Conservation (phyloP, 2,329 filamentous ascomycete genomes). For the Zymoseptoria ardabiliae region DNA sequence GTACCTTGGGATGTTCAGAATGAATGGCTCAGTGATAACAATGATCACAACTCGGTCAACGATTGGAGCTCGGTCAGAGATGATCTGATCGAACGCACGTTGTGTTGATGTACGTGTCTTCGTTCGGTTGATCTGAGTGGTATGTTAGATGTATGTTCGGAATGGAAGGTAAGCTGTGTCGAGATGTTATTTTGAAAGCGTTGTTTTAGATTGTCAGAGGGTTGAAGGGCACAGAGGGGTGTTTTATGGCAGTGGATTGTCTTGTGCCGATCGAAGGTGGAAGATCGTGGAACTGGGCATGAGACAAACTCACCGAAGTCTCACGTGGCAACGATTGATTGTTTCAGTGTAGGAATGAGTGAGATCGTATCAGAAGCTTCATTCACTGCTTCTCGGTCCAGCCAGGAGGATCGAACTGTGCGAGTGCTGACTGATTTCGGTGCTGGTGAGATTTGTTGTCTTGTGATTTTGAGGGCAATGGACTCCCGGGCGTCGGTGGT, state of each 20-base stretch:
- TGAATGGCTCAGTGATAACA: conserved; percentile 1
- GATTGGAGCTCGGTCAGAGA: background rate
- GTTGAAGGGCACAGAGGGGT: background rate
- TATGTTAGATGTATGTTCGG: background rate
- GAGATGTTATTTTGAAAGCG: background rate
- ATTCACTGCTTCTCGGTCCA: background rate
- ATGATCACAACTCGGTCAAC: background rate
- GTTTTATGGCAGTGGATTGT: background rate
- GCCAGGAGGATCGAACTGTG: background rate
- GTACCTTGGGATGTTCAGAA: background rate
- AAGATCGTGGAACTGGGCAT: background rate
- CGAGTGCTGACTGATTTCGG: background rate
- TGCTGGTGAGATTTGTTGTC: background rate
- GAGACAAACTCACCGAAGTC: background rate
- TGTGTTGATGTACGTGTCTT: background rate
- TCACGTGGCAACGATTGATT: background rate
- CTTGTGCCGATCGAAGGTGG: background rate
- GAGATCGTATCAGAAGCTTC: background rate
- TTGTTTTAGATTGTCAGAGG: background rate
- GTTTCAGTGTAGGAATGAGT: background rate
- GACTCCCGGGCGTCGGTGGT: too few relatives aligned
- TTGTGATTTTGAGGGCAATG: background rate
- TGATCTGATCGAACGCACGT: background rate
- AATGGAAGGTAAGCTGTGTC: background rate
- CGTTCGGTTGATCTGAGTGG: background rate